A percentile compares a stretch with the other conserved stretches of the same genome.
phyloP scores from a whole-genome alignment of 2,329 filamentous ascomycete species.

The Dactylellina leptospora region DNA sequence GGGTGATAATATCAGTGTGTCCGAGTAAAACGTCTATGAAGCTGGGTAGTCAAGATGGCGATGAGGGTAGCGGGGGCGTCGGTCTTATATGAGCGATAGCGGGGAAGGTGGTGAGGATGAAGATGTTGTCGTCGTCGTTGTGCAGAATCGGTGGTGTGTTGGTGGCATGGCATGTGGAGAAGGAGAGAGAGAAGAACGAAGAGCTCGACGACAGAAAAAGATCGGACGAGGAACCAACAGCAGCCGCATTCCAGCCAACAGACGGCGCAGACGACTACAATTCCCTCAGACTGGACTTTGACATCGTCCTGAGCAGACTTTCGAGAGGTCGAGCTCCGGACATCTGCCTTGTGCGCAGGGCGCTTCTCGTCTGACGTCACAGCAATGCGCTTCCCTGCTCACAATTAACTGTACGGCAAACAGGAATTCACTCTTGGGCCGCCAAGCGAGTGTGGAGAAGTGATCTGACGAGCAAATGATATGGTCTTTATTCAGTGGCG shows the following conservation, averaged over 20 bases:
- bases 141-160: conserved; percentile 23
- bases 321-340: not conserved
- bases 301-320: not conserved
- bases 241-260: not conserved
- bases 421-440: no score
- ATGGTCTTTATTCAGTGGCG: no score
- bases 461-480: no score
- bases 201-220: not conserved
- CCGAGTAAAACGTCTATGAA: not conserved
- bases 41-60: not conserved
- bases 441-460: no score
- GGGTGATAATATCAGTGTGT: not conserved
- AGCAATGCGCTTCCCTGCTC: not conserved
- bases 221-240: no score
- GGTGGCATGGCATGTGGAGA: conserved; percentile 17
- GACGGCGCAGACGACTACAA: not conserved
- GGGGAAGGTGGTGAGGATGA: not conserved
- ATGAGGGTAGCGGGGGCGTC: not conserved
- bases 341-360: not conserved
- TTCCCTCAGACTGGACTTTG: not conserved
- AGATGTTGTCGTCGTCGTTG: not conserved
- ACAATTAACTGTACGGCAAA: no score
- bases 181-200: conserved; percentile 29
- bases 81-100: no score
- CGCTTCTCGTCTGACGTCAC: not conserved